Conservation (phyloP, 2,329 filamentous ascomycete genomes). For the Verticillium klebahnii region DNA sequence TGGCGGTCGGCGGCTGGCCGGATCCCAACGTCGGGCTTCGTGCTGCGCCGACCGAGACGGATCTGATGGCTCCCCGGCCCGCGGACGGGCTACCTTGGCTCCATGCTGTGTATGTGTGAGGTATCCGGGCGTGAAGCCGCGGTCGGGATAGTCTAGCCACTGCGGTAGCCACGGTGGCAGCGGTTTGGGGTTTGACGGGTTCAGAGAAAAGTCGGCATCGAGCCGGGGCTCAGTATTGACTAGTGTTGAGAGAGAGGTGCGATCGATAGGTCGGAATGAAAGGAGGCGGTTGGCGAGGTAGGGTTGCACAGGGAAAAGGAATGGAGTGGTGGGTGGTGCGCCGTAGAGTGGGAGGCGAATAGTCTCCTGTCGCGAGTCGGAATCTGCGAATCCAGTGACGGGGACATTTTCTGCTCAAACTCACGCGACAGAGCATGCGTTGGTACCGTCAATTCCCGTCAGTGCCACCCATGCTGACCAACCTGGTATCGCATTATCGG, state of each 20-base stretch:
- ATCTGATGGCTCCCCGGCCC: constrained; percentile 32
- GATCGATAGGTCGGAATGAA: neutral
- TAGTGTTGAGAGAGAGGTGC: neutral
- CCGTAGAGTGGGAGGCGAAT: neutral
- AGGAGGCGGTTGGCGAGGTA: neutral
- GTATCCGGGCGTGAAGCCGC: constrained; percentile 40
- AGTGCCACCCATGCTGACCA: neutral
- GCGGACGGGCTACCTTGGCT: constrained; percentile 29
- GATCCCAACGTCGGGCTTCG: constrained; percentile 10
- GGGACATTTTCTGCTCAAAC: constrained; percentile 2
- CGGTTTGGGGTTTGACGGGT: constrained; percentile 6
- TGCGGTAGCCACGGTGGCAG: constrained; percentile 13
- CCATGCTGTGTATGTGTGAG: constrained; percentile 31
- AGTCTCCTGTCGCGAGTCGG: neutral
- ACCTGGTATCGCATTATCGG: neutral
- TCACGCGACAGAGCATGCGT: neutral
- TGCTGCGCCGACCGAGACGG: constrained; percentile 18
- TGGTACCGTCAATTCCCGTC: neutral
- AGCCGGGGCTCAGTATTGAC: neutral
- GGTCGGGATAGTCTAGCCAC: constrained; percentile 31
- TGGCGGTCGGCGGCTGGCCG: constrained; percentile 5
- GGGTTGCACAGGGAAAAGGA: neutral
- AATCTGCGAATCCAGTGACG: neutral
- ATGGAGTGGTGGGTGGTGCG: neutral
- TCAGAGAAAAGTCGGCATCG: constrained; percentile 4